phyloP scores from a whole-genome alignment of 352 stramenopile species.

The Lagenidium sp. region DNA sequence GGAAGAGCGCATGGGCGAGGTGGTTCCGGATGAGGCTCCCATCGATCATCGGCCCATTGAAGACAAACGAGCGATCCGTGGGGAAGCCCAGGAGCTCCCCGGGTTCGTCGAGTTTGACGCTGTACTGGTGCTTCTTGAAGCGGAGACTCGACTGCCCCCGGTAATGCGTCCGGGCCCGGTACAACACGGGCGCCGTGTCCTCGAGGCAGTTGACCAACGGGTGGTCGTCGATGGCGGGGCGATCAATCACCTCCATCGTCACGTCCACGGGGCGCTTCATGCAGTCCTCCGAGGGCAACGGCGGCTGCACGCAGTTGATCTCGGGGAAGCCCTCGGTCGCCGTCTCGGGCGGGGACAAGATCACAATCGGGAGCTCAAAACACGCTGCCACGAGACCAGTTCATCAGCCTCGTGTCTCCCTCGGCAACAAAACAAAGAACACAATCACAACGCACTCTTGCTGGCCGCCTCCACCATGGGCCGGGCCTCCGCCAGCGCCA shows the following conservation, averaged over 20 bases:
- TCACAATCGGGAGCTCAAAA: conserved; percentile 9
- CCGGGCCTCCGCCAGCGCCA: background rate
- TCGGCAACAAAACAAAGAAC: background rate
- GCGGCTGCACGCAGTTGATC: background rate
- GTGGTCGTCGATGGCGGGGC: background rate
- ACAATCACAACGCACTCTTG: background rate
- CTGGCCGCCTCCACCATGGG: background rate
- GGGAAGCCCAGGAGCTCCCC: conserved; percentile 5
- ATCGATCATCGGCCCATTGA: conserved; percentile 27
- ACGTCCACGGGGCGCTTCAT: background rate
- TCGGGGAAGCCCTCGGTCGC: background rate
- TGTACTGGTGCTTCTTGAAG: conserved; percentile 15
- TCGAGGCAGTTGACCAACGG: conserved; percentile 1
- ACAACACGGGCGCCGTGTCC: background rate
- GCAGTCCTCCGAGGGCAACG: conserved; percentile 2
- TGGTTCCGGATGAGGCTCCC: conserved; percentile 56
- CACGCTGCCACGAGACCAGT: conserved; percentile 2
- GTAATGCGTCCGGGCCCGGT: conserved; percentile 6
- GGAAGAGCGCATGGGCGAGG: conserved; percentile 60
- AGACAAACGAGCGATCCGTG: conserved; percentile 3
- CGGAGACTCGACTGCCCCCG: conserved; percentile 14
- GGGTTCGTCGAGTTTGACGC: conserved; percentile 7
- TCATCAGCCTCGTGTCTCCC: no score
- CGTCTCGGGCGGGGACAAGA: conserved; percentile 2
- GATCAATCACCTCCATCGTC: conserved; percentile 4